Percentiles rank a stretch among this genome's conserved stretches.
phyloP scores from a whole-genome alignment of 768 basidiomycete species.

The Mycena vitilis region DNA sequence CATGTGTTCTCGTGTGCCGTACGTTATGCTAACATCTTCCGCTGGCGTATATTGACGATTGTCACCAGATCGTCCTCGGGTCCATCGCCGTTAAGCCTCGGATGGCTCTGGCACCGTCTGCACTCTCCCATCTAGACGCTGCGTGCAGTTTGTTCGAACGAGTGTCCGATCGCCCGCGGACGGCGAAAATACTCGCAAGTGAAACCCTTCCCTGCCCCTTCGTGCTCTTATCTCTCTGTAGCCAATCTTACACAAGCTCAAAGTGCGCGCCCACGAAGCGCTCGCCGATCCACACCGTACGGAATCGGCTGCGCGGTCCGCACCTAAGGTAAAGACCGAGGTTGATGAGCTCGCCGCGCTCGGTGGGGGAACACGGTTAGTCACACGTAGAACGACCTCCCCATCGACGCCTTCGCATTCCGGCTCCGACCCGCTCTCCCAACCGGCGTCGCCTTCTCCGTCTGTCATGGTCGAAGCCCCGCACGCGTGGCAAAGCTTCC shows the following conservation, averaged over 20 bases:
- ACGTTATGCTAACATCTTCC: conserved; percentile 39
- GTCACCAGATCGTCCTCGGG: conserved; percentile 71
- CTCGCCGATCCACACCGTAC: conserved; percentile 44
- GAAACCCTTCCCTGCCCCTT: not conserved
- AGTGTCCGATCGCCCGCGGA: conserved; percentile 64
- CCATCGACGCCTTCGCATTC: conserved; percentile 54
- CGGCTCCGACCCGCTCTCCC: conserved; percentile 57
- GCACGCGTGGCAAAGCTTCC: conserved; percentile 35
- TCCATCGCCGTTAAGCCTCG: conserved; percentile 74
- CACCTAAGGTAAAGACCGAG: conserved; percentile 65
- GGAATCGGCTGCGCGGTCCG: conserved; percentile 47
- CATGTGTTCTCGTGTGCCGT: conserved; percentile 81
- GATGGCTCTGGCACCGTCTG: conserved; percentile 74
- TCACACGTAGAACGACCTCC: conserved; percentile 60
- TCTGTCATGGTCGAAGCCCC: conserved; percentile 33
- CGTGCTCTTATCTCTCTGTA: conserved; percentile 39
- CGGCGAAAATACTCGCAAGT: conserved; percentile 70
- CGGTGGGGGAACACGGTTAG: conserved; percentile 72
- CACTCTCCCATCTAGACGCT: conserved; percentile 74
- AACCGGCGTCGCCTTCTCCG: conserved; percentile 59
- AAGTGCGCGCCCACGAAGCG: conserved; percentile 62
- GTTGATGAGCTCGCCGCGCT: conserved; percentile 70
- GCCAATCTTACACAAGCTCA: conserved; percentile 72
- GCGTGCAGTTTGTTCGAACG: conserved; percentile 68
- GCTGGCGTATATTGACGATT: conserved; percentile 8